Conservation (phyloP, 441 rosid species). For the Populus trichocarpa region DNA sequence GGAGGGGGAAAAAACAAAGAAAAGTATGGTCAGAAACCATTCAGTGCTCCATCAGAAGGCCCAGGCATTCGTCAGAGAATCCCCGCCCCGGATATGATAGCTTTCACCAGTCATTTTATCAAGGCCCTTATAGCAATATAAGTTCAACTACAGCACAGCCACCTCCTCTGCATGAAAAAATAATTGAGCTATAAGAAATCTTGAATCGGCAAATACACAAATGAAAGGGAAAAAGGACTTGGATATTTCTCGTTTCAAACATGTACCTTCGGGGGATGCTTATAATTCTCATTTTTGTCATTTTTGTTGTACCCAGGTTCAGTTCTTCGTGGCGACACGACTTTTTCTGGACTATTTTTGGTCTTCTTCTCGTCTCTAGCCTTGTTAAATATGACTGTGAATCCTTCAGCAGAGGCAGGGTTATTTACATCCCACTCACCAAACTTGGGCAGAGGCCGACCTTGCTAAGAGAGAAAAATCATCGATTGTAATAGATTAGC, state of each 20-base stretch:
- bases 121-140: background rate
- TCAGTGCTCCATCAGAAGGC: background rate
- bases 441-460: slow-evolving; percentile 59
- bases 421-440: slow-evolving; percentile 76
- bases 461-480: slow-evolving; percentile 23
- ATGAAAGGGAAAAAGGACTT: background rate
- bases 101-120: background rate
- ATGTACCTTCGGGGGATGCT: slow-evolving; percentile 18
- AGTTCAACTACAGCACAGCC: slow-evolving; percentile 29
- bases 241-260: background rate
- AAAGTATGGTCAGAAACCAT: background rate
- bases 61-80: background rate
- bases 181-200: background rate
- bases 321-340: background rate
- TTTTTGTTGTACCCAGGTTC: background rate
- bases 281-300: background rate
- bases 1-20: background rate
- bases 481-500: background rate
- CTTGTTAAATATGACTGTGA: slow-evolving; percentile 59
- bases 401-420: slow-evolving; percentile 66
- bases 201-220: background rate
- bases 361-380: slow-evolving; percentile 65
- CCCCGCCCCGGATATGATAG: background rate
- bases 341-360: slow-evolving; percentile 1
- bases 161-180: slow-evolving; percentile 22